Evolutionary conservation across 805 yeast species (phyloP).

Genomic region (Kuraishia piskuri): DNA sequence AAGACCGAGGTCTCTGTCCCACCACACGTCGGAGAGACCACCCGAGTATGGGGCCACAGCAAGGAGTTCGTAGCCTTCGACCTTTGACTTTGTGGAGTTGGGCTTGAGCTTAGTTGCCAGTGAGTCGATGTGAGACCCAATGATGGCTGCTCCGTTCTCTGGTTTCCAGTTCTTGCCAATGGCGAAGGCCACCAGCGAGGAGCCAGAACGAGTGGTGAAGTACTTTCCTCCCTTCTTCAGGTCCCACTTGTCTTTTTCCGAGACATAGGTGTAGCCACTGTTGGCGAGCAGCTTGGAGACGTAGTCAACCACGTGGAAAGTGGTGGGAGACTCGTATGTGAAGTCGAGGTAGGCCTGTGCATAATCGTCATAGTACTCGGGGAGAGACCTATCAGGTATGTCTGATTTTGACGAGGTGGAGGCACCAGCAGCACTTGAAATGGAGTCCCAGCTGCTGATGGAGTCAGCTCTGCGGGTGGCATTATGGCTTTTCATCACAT

Average conservation of each 20-base stretch:
- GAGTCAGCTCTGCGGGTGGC: neutral
- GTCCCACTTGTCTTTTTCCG: conserved; percentile 55
- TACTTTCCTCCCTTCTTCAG: conserved; percentile 42
- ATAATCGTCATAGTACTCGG: conserved; percentile 2
- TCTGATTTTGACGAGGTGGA: neutral
- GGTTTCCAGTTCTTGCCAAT: conserved; percentile 63
- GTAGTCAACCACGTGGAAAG: conserved; percentile 57
- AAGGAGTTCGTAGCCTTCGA: conserved; percentile 68
- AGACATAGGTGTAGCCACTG: conserved; percentile 56
- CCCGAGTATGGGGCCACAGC: conserved; percentile 87
- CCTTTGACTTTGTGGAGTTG: conserved; percentile 44
- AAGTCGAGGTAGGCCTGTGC: conserved; percentile 53
- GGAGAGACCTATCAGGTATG: neutral
- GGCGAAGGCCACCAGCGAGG: conserved; percentile 60
- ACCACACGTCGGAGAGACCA: conserved; percentile 56
- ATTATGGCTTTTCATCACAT: neutral
- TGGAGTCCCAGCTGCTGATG: neutral
- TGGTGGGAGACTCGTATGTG: conserved; percentile 67
- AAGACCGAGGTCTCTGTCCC: conserved; percentile 80
- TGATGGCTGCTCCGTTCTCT: conserved; percentile 55
- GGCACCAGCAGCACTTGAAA: neutral
- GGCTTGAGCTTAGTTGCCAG: conserved; percentile 68
- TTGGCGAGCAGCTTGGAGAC: conserved; percentile 38
- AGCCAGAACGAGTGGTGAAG: conserved; percentile 62
- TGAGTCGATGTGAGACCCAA: conserved; percentile 74